A percentile compares a stretch with the other conserved stretches of the same genome.
These are phyloP conservation scores for Aureobasidium pullulans DNA, from an alignment of 2,329 filamentous ascomycete genomes.

Conservation along the genomic window DNA sequence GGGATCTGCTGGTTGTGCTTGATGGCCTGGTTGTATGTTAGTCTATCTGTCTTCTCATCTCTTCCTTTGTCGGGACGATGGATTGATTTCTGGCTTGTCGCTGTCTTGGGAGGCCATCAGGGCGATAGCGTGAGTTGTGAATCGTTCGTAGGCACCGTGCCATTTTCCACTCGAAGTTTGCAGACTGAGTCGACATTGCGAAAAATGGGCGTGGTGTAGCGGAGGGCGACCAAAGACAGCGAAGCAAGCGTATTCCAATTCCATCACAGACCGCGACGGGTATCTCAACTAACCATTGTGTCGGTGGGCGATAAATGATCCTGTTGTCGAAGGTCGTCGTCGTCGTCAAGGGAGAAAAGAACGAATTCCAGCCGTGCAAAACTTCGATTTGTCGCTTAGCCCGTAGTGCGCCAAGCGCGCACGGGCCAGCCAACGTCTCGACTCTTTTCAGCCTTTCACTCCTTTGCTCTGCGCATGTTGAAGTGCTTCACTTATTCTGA, in stretches of 20 bases:
- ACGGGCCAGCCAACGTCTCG: neutral
- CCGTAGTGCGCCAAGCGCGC: conserved; percentile 4
- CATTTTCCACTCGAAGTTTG: neutral
- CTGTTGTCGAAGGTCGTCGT: conserved; percentile 11
- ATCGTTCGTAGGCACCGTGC: neutral
- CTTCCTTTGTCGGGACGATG: neutral
- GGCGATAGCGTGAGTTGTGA: neutral
- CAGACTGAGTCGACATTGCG: neutral
- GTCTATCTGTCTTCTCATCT: neutral
- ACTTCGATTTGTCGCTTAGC: conserved; percentile 8
- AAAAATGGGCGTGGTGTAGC: neutral
- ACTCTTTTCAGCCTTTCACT: neutral
- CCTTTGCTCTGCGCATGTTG: too few relatives aligned
- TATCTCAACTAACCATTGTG: conserved; percentile 12
- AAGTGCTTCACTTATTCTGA: too few relatives aligned
- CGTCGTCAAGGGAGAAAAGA: conserved; percentile 11
- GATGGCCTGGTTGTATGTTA: conserved; percentile 59
- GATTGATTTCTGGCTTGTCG: neutral
- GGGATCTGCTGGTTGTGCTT: conserved; percentile 99
- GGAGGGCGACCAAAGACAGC: neutral
- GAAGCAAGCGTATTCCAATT: neutral
- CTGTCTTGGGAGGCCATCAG: neutral
- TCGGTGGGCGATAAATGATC: conserved; percentile 14
- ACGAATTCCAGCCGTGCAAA: neutral
- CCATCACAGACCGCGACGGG: conserved; percentile 1